Percentiles rank a stretch among this genome's conserved stretches.
Evolutionary conservation across 2,329 filamentous ascomycete species (phyloP).

Genomic region (Cordyceps militaris): DNA sequence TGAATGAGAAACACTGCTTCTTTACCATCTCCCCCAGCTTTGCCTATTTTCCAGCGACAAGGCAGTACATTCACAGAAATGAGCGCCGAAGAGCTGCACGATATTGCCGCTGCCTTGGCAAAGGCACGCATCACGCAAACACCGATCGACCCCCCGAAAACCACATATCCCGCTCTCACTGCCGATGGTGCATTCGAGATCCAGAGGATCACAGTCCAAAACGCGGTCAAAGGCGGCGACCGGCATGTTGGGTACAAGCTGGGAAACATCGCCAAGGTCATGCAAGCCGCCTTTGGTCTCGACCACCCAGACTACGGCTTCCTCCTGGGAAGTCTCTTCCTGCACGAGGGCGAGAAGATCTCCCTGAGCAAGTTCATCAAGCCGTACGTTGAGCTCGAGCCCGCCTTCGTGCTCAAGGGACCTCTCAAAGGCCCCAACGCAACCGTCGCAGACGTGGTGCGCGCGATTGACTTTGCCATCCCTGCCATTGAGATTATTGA

Average conservation of each 20-base stretch:
- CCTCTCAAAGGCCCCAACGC: conserved; percentile 19
- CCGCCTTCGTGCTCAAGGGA: too few species aligned
- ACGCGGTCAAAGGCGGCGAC: conserved; percentile 19
- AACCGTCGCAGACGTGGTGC: conserved; percentile 23
- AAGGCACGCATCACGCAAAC: too few species aligned
- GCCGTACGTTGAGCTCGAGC: conserved; percentile 21
- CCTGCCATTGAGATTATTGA: conserved; percentile 24
- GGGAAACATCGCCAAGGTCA: conserved; percentile 25
- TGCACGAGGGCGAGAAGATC: conserved; percentile 21
- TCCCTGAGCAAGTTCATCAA: conserved; percentile 19
- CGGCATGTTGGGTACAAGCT: conserved; percentile 22
- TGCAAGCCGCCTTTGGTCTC: conserved; percentile 23
- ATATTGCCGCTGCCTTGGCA: too few species aligned
- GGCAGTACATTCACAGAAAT: too few species aligned
- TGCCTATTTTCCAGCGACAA: too few species aligned
- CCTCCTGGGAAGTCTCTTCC: conserved; percentile 20
- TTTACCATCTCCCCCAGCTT: too few species aligned
- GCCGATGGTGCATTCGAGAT: conserved; percentile 18
- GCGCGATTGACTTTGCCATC: conserved; percentile 23
- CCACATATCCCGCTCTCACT: not conserved
- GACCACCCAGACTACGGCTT: conserved; percentile 24
- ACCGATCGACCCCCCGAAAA: too few species aligned
- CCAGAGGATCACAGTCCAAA: conserved; percentile 17
- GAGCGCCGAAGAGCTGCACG: too few species aligned
- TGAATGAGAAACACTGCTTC: too few species aligned